phyloP scores from a whole-genome alignment of 495 filamentous ascomycete genomes.

The Schizothecium vesticola region DNA sequence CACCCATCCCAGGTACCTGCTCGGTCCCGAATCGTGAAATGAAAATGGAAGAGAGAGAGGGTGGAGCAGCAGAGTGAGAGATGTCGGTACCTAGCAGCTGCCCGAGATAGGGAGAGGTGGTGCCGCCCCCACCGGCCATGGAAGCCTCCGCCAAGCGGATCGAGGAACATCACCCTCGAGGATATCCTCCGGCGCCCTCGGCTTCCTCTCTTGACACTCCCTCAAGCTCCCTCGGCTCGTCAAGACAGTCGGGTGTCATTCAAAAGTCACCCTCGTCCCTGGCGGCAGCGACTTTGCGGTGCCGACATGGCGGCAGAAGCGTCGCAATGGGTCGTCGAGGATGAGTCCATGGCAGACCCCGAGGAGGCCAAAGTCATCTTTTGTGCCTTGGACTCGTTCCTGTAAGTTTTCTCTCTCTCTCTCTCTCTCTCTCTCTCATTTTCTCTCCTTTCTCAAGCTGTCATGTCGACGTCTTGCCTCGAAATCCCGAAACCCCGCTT shows the following conservation, averaged over 20 bases:
- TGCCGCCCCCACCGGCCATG: background rate
- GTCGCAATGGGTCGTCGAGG: slow-evolving; percentile 52
- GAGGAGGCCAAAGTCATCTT: slow-evolving; percentile 74
- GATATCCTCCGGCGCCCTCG: too few relatives aligned
- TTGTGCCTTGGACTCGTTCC: slow-evolving; percentile 76
- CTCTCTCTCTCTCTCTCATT: background rate
- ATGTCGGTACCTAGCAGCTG: background rate
- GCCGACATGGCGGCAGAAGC: slow-evolving; percentile 19
- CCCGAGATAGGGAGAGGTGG: background rate
- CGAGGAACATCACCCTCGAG: background rate
- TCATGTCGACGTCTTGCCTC: background rate
- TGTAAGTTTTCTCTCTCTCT: slow-evolving; percentile 50
- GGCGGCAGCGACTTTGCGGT: background rate
- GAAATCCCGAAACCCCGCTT: background rate
- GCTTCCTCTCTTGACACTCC: background rate
- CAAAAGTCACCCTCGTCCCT: background rate
- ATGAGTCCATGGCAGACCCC: slow-evolving; percentile 59
- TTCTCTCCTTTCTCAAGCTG: background rate
- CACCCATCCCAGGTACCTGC: background rate
- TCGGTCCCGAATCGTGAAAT: background rate
- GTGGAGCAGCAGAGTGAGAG: background rate
- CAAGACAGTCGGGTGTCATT: background rate
- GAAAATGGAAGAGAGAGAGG: background rate
- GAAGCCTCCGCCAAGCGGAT: background rate
- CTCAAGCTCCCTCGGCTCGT: background rate